These are phyloP conservation scores for Gamsiella multidivaricata DNA, from an alignment of 192 early-diverging fungal genomes.

Conservation along the genomic window DNA sequence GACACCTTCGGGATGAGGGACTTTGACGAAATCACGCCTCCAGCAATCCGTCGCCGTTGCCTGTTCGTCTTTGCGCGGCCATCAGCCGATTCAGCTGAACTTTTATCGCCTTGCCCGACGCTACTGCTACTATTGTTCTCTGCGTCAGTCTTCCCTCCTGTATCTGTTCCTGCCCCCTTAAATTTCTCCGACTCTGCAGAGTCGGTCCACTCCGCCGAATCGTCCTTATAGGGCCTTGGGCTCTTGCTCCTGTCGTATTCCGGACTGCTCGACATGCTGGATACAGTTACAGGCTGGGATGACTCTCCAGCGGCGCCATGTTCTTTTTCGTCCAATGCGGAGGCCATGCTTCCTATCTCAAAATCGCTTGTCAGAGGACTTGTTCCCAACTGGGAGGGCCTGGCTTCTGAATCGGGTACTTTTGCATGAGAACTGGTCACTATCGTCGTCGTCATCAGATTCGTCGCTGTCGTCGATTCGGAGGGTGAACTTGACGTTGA, in stretches of 20 bases:
- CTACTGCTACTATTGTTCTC: neutral
- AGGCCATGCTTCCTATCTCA: no score
- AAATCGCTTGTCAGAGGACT: neutral
- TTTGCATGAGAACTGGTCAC: neutral
- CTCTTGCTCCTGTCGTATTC: neutral
- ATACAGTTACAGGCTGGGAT: no score
- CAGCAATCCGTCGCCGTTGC: constrained; percentile 37
- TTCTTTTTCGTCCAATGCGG: no score
- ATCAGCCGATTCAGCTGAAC: neutral
- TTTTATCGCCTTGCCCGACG: neutral
- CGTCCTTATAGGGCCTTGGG: neutral
- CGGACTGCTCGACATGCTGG: neutral
- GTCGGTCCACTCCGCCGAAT: neutral
- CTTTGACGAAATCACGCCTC: constrained; percentile 30
- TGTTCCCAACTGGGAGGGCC: neutral
- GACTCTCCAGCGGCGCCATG: no score
- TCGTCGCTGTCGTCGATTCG: constrained; percentile 3
- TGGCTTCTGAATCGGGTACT: neutral
- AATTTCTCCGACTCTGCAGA: neutral
- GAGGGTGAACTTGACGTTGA: constrained; percentile 30
- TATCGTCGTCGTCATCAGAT: constrained; percentile 4
- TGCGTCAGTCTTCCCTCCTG: neutral
- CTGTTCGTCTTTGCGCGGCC: constrained; percentile 4
- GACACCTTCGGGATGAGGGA: constrained; percentile 20
- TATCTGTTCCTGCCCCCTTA: no score